phyloP scores from a whole-genome alignment of 2,329 filamentous ascomycete genomes.

The Penicillium corylophilum region DNA sequence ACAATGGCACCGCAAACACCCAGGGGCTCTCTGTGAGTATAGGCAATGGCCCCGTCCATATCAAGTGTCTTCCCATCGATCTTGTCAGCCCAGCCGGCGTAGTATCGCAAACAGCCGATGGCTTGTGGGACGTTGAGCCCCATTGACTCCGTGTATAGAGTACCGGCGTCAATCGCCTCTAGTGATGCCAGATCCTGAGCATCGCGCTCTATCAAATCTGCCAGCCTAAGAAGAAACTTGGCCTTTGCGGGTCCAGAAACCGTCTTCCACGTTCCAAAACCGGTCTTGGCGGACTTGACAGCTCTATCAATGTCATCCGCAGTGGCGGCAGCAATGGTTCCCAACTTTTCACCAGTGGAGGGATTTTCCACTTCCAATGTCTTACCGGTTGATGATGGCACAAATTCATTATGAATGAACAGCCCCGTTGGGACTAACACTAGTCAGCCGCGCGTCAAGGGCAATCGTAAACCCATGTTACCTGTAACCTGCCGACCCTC shows the following conservation, averaged over 20 bases:
- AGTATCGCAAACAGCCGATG: slow-evolving; percentile 25
- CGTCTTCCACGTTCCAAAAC: slow-evolving; percentile 25
- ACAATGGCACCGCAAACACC: slow-evolving; percentile 32
- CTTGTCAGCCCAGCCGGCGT: slow-evolving; percentile 32
- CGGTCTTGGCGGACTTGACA: slow-evolving; percentile 19
- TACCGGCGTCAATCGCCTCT: slow-evolving; percentile 28
- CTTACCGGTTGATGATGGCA: slow-evolving; percentile 17
- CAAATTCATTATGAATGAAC: slow-evolving; percentile 30
- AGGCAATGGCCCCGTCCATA: slow-evolving; percentile 24
- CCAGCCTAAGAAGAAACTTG: slow-evolving; percentile 24
- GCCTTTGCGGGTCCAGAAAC: slow-evolving; percentile 20
- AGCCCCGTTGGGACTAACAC: slow-evolving; percentile 26
- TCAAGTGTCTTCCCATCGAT: slow-evolving; percentile 26
- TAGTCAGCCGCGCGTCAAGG: too few relatives aligned
- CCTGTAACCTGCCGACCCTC: slow-evolving; percentile 19
- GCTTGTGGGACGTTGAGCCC: slow-evolving; percentile 26
- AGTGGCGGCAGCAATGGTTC: slow-evolving; percentile 24
- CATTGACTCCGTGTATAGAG: slow-evolving; percentile 24
- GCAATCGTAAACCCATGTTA: neutral
- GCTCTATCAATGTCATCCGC: slow-evolving; percentile 27
- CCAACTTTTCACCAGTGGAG: slow-evolving; percentile 21
- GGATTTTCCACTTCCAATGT: slow-evolving; percentile 27
- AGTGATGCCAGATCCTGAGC: slow-evolving; percentile 26
- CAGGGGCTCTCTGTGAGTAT: slow-evolving; percentile 27
- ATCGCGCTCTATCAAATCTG: slow-evolving; percentile 29